These are phyloP conservation scores for Schoenoplectus triqueter DNA, from an alignment of 202 grass and related monocot species.

Conservation along the genomic window DNA sequence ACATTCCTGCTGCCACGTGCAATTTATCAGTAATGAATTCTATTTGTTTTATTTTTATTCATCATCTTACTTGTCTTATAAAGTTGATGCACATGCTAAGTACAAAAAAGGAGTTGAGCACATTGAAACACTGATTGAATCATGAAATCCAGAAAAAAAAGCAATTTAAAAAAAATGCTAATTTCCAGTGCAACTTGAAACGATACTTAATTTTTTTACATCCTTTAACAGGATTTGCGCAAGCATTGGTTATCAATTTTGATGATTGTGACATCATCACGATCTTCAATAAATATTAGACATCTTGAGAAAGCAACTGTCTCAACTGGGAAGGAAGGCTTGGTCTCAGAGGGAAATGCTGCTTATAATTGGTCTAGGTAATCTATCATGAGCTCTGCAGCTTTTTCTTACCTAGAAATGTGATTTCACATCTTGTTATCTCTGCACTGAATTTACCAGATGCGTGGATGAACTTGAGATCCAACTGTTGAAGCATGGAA, in stretches of 20 bases:
- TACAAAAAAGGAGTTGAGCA: neutral
- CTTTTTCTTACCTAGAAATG: constrained; percentile 9
- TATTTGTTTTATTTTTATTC: constrained; percentile 16
- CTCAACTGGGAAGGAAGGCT: constrained; percentile 95
- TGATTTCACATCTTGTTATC: neutral
- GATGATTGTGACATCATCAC: constrained; percentile 99
- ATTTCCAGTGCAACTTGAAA: neutral
- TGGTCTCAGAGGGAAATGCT: constrained; percentile 98
- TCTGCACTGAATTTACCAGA: constrained; percentile 46
- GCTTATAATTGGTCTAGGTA: constrained; percentile 89
- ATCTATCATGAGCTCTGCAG: neutral
- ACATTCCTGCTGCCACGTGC: constrained; percentile 64
- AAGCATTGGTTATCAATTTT: constrained; percentile 97
- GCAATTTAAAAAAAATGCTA: constrained; percentile 8
- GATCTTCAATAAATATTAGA: constrained; percentile 95
- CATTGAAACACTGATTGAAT: constrained; percentile 16
- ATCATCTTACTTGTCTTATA: neutral
- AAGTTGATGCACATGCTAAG: neutral
- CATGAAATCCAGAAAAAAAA: constrained; percentile 6
- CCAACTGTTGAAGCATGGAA: constrained; percentile 92
- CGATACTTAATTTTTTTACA: neutral
- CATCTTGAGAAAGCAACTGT: constrained; percentile 98
- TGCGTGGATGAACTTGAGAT: constrained; percentile 96
- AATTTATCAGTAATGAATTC: constrained; percentile 75
- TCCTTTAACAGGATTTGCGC: constrained; percentile 68